Evolutionary conservation across 2,329 filamentous ascomycete genomes (phyloP), one percentile per base, ranked within the genome.

Genomic region (Fusarium foetens): DNA sequence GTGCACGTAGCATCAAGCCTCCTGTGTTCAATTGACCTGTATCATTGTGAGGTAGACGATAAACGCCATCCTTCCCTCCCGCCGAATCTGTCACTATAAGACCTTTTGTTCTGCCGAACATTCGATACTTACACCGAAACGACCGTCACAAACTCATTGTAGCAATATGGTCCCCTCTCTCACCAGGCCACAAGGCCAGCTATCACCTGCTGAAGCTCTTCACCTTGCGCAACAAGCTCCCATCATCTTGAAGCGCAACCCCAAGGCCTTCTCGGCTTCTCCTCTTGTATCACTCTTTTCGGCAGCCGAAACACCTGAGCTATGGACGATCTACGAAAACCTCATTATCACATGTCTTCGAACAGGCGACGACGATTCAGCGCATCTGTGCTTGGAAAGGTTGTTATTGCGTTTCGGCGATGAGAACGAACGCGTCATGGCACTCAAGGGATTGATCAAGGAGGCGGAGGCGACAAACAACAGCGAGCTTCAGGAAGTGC

Each of bases 321-420:
- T 93, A 78, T 98, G 95, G 94, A 88, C 88, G 21, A 90, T 89
- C 46, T 93, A 96, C 81, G 95, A 98, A 83, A 96, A 97, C 79
- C 87, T 98, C 23, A 85, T 98, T 74, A 84, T 96, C 38, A 90
- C 94, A 35, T 96, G 93, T 77, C 88, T 99, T 41, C 92, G 93
- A 55, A 94, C 93, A 1, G 93, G 93, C 59, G 93, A 98, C 81
- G 92, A 97, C 76, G 84, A 89, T 71, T 89, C 93, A 29, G 96
- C 96, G 29, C 89, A 90, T 72, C 81, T 90, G 75, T 93, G 93
- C 79, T 87, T 98, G 41, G 89, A 93, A 77, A 89, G 91, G 68
- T 87, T 99, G 49, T 90, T 90, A 8, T 85, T 88, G 66, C 92
- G 96, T 53, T 99, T 99, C 80, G 95, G 95, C 31, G 85, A 88